Percentiles rank a stretch among this genome's conserved stretches.
phyloP scores from a whole-genome alignment of 83 land plant species.

The Picea mariana region DNA sequence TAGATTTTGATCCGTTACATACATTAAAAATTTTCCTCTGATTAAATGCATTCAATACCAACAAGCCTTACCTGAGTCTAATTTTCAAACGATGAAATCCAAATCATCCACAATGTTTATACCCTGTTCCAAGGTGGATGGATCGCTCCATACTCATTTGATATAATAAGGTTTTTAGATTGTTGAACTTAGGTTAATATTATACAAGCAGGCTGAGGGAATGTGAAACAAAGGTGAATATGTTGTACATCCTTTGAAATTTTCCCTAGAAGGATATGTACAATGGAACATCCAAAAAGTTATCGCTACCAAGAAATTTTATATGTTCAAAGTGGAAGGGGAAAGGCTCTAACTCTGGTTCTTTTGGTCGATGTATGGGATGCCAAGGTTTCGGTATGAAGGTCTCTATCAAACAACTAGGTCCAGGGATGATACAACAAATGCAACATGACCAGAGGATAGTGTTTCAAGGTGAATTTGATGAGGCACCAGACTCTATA shows the following conservation, averaged over 20 bases:
- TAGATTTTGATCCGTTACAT: too few species aligned
- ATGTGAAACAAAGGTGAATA: slow-evolving; percentile 82
- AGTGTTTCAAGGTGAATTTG: slow-evolving; percentile 63
- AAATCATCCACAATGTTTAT: too few species aligned
- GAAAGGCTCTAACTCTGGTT: slow-evolving; percentile 74
- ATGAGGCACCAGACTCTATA: slow-evolving; percentile 80
- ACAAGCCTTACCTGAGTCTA: too few species aligned
- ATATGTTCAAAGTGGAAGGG: slow-evolving; percentile 75
- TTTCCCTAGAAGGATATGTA: slow-evolving; percentile 80
- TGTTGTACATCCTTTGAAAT: slow-evolving; percentile 82
- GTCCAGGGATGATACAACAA: slow-evolving; percentile 61
- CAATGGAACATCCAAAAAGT: slow-evolving; percentile 74
- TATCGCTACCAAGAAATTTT: slow-evolving; percentile 69
- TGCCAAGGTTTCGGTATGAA: slow-evolving; percentile 62
- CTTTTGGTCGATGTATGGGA: slow-evolving; percentile 42
- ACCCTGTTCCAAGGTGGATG: too few species aligned
- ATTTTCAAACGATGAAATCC: too few species aligned
- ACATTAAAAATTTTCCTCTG: too few species aligned
- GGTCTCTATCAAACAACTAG: slow-evolving; percentile 40
- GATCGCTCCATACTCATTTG: too few species aligned
- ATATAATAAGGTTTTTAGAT: too few species aligned
- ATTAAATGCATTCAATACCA: too few species aligned
- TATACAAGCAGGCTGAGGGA: too few species aligned
- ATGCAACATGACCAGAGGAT: slow-evolving; percentile 69
- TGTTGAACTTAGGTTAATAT: too few species aligned